Base-by-base conservation (phyloP, 2,329 filamentous ascomycete genomes). In the Epichloe elymi region DNA sequence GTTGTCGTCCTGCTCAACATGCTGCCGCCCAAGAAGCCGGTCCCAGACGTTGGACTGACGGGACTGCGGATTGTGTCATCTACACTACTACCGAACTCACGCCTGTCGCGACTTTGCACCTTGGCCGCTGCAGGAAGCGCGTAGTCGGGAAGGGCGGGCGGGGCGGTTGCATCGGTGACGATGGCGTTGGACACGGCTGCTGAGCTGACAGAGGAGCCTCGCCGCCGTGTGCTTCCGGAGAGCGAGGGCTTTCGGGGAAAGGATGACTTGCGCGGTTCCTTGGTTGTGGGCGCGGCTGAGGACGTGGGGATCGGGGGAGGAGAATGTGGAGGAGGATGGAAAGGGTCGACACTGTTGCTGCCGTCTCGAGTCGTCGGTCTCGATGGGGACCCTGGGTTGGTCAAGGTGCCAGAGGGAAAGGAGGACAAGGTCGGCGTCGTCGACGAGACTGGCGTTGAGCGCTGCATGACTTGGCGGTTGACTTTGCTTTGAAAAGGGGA, bases 201-300 rank as follows among this genome's bases (percentile, higher is more conserved):
- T 47, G 61, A 59, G 54, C 60, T 52, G 57, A 58, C 56, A 47
- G 66, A 67, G 52, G 63, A 67, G 49, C 65, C 64, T 45, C 71
- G 66, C 8, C 70, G 66, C 10, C 71, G 68, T 23, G 72, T 69
- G 56, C 68, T 68, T 51, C 70, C 70, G 40, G 73, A 72, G 54
- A 79, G 70, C 42, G 77, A 78, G 8, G 75, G 56, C 60, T 76
- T 79, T 58, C 75, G 76, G 51, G 67, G 67, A 60, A 78, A 75
- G 43, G 76, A 79, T 23, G 70, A 63, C 58, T 74, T 73, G 66
- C 75, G 70, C 20, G 50, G 15, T 57, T 74, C 73, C 62, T 75
- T 71, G 30, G 46, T 30, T 11, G 26, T 12, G 45, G 46, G 38
- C 30, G 40, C 39, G 48, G 49, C 11, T 17, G 46, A 19, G 3